Conservation (phyloP, 306 rosid species). For the Macrotyloma uniflorum region DNA sequence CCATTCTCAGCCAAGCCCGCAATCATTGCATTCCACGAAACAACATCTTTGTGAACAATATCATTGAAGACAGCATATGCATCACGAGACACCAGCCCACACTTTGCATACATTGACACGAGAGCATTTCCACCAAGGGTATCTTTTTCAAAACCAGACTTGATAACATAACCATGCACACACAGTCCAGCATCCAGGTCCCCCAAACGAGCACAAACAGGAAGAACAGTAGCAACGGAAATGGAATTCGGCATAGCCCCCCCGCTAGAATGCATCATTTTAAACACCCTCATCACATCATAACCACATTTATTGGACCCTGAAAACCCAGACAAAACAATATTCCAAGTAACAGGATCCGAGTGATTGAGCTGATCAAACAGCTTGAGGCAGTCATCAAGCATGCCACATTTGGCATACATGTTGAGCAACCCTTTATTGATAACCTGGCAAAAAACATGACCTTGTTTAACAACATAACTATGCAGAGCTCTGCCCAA, state of each 20-base stretch:
- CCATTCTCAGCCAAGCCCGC: constrained; percentile 76
- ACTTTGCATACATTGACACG: constrained; percentile 81
- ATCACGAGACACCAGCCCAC: constrained; percentile 55
- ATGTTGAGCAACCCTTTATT: constrained; percentile 81
- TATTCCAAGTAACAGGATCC: constrained; percentile 89
- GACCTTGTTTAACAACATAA: constrained; percentile 68
- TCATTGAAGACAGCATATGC: constrained; percentile 64
- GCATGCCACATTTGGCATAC: constrained; percentile 78
- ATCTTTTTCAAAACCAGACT: constrained; percentile 69
- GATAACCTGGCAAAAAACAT: constrained; percentile 59
- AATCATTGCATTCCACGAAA: constrained; percentile 91
- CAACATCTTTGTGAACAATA: constrained; percentile 70
- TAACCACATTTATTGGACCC: constrained; percentile 48
- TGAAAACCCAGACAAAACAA: constrained; percentile 73
- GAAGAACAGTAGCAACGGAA: constrained; percentile 71
- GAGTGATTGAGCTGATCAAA: constrained; percentile 55
- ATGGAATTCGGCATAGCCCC: constrained; percentile 68
- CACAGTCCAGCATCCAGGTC: constrained; percentile 56
- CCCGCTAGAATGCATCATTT: constrained; percentile 59
- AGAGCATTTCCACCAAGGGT: constrained; percentile 77
- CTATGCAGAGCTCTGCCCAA: constrained; percentile 74
- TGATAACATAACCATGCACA: constrained; percentile 66
- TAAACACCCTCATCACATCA: constrained; percentile 62
- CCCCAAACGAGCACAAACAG: constrained; percentile 69
- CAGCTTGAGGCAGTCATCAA: constrained; percentile 61